Base-by-base conservation (phyloP, 192 early-diverging fungal species). In the Helicostylum pulchrum region DNA sequence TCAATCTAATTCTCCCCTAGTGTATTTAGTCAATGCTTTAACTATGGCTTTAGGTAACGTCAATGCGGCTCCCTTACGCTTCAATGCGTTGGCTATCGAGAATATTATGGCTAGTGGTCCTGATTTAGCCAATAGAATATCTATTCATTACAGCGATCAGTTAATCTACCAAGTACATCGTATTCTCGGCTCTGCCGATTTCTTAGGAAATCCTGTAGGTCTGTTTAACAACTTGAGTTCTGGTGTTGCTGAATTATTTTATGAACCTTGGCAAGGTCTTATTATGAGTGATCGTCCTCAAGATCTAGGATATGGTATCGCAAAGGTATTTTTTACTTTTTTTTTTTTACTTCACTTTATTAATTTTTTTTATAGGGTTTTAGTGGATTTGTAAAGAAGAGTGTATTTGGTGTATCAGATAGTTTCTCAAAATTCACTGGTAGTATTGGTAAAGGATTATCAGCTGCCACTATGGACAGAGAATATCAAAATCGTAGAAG, bases 41-140 rank as follows among this genome's bases (percentile, higher is more conserved):
- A 98, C 94, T 0, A 95, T 95, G 93, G 94, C 96, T 10, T 86
- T 99, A 49, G 97, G 95, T 62, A 99, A 99, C 61, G 90, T 99
- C 64, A 92, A 97, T 77, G 89, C 90, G 70, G 94, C 94, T 7
- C 93, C 96, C 0, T 85, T 96, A 39, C 83, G 82, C 31, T 80
- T 99, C 17, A 95, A 99, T 75, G 92, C 91, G 0, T 79, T 99
- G 34, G 82, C 90, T 7, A 81, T 97, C 63, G 85, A 92, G 63
- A 93, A 99, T 71, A 83, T 94, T n/a, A 89, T 85, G 30, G 91
- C 94, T 1, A 93, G 90, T 32, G 65, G 82, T 30, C 75, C 85
- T 2, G 82, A 92, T 46, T 72, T 99, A 5, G 59, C 85, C 26
- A 88, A 94, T 69, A 81, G 89, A 45, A 89, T 98, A 58, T 80